Evolutionary conservation across 345 rosid genomes (phyloP).

Genomic region (Bruguiera parviflora): DNA sequence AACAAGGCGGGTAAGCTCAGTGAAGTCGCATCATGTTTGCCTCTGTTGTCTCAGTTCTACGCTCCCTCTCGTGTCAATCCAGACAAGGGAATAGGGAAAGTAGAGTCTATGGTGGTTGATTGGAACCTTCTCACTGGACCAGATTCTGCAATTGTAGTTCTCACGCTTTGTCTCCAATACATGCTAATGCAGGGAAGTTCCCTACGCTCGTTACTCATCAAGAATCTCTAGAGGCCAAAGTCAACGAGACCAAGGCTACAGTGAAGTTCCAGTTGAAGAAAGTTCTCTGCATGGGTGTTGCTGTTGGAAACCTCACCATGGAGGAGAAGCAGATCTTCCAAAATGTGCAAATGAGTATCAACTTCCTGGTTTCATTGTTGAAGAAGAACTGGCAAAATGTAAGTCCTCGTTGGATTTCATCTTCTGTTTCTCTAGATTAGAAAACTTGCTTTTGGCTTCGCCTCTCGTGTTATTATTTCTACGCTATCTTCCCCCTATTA

Average conservation of each 20-base stretch:
- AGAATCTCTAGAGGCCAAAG: slow-evolving; percentile 35
- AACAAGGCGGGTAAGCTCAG: slow-evolving; percentile 44
- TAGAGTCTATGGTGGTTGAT: too few species aligned
- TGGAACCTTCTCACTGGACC: too few species aligned
- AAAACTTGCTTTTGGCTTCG: neutral
- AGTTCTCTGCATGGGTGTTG: slow-evolving; percentile 40
- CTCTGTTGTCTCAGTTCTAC: neutral
- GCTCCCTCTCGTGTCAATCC: too few species aligned
- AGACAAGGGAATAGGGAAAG: too few species aligned
- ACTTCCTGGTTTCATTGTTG: slow-evolving; percentile 29
- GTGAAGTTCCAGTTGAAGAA: slow-evolving; percentile 39
- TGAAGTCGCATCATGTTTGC: neutral
- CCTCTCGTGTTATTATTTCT: neutral
- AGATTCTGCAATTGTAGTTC: neutral
- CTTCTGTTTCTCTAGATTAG: neutral
- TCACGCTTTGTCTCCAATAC: neutral
- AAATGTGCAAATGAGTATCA: slow-evolving; percentile 36
- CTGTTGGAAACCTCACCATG: slow-evolving; percentile 36
- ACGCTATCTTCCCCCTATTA: neutral
- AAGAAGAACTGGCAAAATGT: slow-evolving; percentile 43
- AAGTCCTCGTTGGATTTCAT: neutral
- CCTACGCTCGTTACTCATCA: slow-evolving; percentile 38
- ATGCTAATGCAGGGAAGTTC: slow-evolving; percentile 28
- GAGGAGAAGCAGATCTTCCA: slow-evolving; percentile 41
- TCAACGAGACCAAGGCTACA: slow-evolving; percentile 31